phyloP scores from a whole-genome alignment of 108 stramenopile species.

The Halocafeteria seosinensis region DNA sequence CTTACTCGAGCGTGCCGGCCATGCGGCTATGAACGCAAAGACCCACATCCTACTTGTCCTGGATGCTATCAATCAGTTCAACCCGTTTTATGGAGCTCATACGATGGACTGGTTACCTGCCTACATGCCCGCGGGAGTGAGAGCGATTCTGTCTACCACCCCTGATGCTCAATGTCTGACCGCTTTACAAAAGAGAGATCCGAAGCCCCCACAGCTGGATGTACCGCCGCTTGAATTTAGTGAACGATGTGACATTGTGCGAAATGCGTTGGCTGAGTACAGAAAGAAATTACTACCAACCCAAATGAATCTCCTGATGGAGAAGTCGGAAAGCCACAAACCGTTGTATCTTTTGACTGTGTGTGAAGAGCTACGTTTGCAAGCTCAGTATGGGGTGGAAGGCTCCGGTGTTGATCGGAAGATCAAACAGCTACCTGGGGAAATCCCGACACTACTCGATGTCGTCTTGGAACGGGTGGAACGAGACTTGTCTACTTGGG shows the following conservation, averaged over 20 bases:
- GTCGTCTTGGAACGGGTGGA: background rate
- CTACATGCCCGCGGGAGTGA: background rate
- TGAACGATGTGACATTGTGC: background rate
- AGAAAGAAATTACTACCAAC: background rate
- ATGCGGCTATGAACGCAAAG: background rate
- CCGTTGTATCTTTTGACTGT: background rate
- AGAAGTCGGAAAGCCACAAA: background rate
- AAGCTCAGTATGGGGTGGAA: background rate
- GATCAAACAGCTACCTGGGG: background rate
- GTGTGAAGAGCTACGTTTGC: constrained; percentile 2
- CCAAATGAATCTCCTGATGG: background rate
- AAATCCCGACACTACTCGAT: background rate
- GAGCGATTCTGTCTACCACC: background rate
- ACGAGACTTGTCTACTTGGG: background rate
- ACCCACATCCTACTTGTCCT: background rate
- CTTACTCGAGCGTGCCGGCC: background rate
- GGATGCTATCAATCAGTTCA: constrained; percentile 6
- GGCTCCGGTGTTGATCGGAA: background rate
- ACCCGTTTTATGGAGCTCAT: background rate
- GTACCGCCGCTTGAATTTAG: background rate
- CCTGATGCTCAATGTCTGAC: background rate
- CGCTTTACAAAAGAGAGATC: background rate
- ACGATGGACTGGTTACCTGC: background rate
- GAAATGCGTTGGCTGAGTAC: background rate
- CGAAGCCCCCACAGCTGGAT: background rate